These are phyloP conservation scores for Didymella arachidicola DNA, from an alignment of 2,329 filamentous ascomycete species.

Conservation along the genomic window DNA sequence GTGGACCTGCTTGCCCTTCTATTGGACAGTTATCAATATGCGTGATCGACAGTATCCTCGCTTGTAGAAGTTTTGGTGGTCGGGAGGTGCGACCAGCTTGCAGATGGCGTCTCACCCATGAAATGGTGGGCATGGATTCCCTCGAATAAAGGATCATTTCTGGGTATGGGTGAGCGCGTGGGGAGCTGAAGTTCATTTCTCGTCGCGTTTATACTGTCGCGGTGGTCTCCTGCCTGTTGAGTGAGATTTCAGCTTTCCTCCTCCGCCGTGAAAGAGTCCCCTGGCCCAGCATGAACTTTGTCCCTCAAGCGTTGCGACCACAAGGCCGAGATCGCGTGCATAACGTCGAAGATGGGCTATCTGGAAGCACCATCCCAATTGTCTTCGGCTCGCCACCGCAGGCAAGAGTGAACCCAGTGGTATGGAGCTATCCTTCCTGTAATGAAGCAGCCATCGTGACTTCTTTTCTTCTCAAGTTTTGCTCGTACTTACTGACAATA, in stretches of 20 bases:
- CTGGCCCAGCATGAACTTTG: conserved; percentile 25
- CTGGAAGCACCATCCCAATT: conserved; percentile 24
- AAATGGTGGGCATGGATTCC: conserved; percentile 15
- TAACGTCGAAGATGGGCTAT: conserved; percentile 30
- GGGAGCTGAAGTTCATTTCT: conserved; percentile 13
- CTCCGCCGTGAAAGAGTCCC: not conserved
- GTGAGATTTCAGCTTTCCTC: not conserved
- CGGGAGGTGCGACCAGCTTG: conserved; percentile 22
- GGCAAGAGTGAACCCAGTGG: conserved; percentile 15
- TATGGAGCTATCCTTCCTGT: conserved; percentile 1
- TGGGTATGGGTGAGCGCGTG: conserved; percentile 1
- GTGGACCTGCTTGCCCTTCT: not conserved
- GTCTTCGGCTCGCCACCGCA: conserved; percentile 12
- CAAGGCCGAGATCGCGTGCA: conserved; percentile 26
- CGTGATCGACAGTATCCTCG: not conserved
- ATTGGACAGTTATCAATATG: not conserved
- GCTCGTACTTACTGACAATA: not conserved
- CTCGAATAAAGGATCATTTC: conserved; percentile 12
- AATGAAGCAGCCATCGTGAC: not conserved
- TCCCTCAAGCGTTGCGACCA: conserved; percentile 28
- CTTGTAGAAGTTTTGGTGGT: conserved; percentile 4
- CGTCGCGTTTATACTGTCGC: conserved; percentile 8
- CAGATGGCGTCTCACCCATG: conserved; percentile 13
- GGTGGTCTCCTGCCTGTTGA: not conserved
- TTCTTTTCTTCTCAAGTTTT: not conserved